phyloP scores from a whole-genome alignment of 108 stramenopile genomes.

The Cyclotella kingstonii region DNA sequence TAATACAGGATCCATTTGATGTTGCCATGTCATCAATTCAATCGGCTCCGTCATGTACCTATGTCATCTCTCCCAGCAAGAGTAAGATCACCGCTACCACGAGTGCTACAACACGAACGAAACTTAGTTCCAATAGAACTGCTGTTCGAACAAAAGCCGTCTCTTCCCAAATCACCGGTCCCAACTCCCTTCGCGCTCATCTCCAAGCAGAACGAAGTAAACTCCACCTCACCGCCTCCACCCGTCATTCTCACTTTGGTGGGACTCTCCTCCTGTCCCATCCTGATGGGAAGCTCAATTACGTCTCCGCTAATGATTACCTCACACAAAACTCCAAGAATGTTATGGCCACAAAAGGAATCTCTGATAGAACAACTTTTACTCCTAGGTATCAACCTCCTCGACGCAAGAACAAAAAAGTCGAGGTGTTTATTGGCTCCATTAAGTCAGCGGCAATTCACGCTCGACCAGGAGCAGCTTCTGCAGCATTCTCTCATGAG shows the following conservation, averaged over 20 bases:
- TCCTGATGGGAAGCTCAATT: constrained; percentile 46
- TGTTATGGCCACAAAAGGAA: background rate
- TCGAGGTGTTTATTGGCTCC: constrained; percentile 67
- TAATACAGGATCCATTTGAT: constrained; percentile 34
- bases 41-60: constrained; percentile 5
- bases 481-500: constrained; percentile 10
- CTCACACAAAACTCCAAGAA: constrained; percentile 10
- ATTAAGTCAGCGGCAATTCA: constrained; percentile 46
- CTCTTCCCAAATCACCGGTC: no score
- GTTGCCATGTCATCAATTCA: constrained; percentile 27
- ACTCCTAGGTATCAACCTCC: constrained; percentile 11
- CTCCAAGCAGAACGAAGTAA: constrained; percentile 59
- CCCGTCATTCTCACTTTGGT: constrained; percentile 83
- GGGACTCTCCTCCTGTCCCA: constrained; percentile 65
- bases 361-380: background rate
- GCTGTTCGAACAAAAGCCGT: no score
- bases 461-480: constrained; percentile 25
- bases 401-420: constrained; percentile 51
- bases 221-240: constrained; percentile 26
- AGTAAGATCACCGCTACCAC: background rate
- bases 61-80: constrained; percentile 11
- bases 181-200: constrained; percentile 40
- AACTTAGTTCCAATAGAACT: constrained; percentile 9
- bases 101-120: constrained; percentile 10
- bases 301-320: constrained; percentile 45